Evolutionary conservation across 352 stramenopile species (phyloP).

Genomic region (Pythium diclinum): DNA sequence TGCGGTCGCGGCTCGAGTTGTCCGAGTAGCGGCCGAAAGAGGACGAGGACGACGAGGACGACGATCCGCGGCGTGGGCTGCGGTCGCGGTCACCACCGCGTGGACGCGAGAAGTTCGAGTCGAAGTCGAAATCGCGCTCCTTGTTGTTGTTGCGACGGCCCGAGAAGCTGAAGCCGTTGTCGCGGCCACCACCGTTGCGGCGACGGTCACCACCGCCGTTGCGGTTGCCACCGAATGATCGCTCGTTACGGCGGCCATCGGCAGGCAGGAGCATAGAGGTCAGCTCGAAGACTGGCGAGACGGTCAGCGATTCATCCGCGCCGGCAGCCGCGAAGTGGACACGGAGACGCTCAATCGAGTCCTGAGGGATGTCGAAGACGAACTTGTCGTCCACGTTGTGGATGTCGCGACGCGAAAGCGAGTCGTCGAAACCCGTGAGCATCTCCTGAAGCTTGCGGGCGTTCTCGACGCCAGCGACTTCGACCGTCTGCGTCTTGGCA

Average conservation of each 20-base stretch:
- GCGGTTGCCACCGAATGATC: conserved; percentile 24
- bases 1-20: conserved; percentile 8
- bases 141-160: conserved; percentile 22
- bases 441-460: conserved; percentile 50
- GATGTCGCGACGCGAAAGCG: conserved; percentile 42
- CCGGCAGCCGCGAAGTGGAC: conserved; percentile 36
- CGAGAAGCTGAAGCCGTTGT: conserved; percentile 14
- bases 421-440: conserved; percentile 41
- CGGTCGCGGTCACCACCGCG: conserved; percentile 23
- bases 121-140: conserved; percentile 39
- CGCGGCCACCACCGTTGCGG: conserved; percentile 5
- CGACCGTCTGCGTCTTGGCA: conserved; percentile 58
- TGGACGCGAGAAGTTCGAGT: conserved; percentile 43
- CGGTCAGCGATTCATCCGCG: conserved; percentile 33
- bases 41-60: conserved; percentile 13
- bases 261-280: conserved; percentile 42
- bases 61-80: conserved; percentile 21
- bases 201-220: conserved; percentile 14
- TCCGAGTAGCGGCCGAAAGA: conserved; percentile 34
- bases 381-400: conserved; percentile 61
- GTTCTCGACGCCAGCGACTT: conserved; percentile 46
- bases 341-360: conserved; percentile 45
- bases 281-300: conserved; percentile 52
- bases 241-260: conserved; percentile 18
- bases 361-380: conserved; percentile 62